These are phyloP conservation scores for Pyrenochaeta sp. DNA, from an alignment of 2,329 filamentous ascomycete species.

Conservation along the genomic window DNA sequence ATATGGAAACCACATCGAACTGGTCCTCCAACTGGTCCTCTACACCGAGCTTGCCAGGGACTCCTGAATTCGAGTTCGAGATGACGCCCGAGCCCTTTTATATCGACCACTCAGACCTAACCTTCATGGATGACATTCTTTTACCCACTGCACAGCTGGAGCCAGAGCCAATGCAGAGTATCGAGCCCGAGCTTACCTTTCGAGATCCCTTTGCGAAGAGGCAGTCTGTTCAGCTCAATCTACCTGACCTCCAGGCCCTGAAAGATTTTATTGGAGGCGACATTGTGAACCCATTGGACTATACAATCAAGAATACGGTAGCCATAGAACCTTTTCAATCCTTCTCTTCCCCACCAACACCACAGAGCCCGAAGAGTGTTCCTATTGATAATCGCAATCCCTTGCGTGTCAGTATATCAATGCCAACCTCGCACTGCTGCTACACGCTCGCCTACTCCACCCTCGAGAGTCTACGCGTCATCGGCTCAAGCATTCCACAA, in stretches of 20 bases:
- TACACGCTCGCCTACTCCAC: conserved; percentile 40
- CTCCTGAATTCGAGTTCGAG: conserved; percentile 37
- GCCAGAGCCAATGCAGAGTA: conserved; percentile 23
- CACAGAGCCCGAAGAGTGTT: conserved; percentile 28
- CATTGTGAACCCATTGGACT: conserved; percentile 32
- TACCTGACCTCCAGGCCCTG: conserved; percentile 36
- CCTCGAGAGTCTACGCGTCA: conserved; percentile 40
- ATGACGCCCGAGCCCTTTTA: conserved; percentile 40
- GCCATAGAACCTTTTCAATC: neutral
- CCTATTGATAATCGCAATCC: conserved; percentile 18
- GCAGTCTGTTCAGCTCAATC: conserved; percentile 33
- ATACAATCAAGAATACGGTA: conserved; percentile 21
- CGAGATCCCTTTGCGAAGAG: conserved; percentile 38
- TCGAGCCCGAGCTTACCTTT: conserved; percentile 35
- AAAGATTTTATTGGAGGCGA: conserved; percentile 37
- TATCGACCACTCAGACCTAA: conserved; percentile 28
- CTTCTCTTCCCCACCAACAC: conserved; percentile 17
- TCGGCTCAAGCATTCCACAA: conserved; percentile 22
- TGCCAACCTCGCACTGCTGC: conserved; percentile 39
- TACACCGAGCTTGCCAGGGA: conserved; percentile 34
- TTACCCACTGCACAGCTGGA: conserved; percentile 21
- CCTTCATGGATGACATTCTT: conserved; percentile 33
- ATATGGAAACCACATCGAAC: conserved; percentile 24
- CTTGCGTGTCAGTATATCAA: conserved; percentile 24
- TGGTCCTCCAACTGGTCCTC: conserved; percentile 38